Evolutionary conservation across 306 rosid species (phyloP).

Genomic region (Leucaena leucocephala): DNA sequence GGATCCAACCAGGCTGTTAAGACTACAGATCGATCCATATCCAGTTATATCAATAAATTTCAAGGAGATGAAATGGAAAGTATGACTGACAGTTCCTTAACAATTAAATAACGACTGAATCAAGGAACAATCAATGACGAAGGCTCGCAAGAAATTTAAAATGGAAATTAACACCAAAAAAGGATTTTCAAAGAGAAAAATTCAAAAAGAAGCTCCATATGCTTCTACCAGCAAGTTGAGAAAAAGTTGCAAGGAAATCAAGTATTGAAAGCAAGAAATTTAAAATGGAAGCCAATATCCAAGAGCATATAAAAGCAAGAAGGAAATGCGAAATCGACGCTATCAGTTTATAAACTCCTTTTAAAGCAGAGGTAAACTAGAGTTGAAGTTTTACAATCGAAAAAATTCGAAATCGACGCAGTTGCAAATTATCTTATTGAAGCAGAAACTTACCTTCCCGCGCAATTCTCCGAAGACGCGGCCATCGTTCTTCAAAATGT

Average conservation of each 20-base stretch:
- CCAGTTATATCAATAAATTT: neutral
- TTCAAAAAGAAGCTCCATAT: neutral
- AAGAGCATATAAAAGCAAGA: conserved; percentile 7
- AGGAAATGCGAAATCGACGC: conserved; percentile 20
- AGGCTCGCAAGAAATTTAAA: neutral
- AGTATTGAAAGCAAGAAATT: neutral
- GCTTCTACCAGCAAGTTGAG: neutral
- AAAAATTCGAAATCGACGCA: conserved; percentile 16
- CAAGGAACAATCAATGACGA: conserved; percentile 1
- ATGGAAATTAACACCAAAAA: neutral
- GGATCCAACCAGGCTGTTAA: neutral
- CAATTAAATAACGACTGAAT: neutral
- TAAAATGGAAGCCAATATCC: neutral
- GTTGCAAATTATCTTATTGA: neutral
- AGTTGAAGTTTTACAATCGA: neutral
- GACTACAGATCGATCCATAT: conserved; percentile 7
- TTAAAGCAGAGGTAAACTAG: neutral
- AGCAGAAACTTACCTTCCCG: conserved; percentile 46
- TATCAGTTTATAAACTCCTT: neutral
- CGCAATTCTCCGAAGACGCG: conserved; percentile 44
- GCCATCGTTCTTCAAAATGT: conserved; percentile 45
- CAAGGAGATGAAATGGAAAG: conserved; percentile 20
- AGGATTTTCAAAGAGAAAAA: neutral
- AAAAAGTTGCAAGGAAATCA: neutral
- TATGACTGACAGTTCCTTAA: conserved; percentile 2